Percentiles rank a stretch among this genome's conserved stretches.
Evolutionary conservation across 2,329 filamentous ascomycete genomes (phyloP).

Genomic region (Bimuria novae-zelandiae): DNA sequence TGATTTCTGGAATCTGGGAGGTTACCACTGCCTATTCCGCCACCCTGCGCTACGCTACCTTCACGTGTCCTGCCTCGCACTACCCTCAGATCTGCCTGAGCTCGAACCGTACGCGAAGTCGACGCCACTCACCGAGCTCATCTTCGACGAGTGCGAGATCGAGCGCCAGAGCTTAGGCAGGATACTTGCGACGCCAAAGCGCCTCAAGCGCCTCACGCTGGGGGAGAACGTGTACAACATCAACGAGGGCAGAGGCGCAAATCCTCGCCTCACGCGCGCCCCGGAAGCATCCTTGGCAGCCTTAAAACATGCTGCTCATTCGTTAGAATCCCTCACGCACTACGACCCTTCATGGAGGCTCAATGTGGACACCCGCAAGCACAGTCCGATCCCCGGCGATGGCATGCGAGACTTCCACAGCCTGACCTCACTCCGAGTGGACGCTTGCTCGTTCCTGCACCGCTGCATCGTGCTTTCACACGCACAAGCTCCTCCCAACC

Average conservation of each 20-base stretch:
- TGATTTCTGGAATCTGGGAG: constrained; percentile 40
- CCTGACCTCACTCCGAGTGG: constrained; percentile 35
- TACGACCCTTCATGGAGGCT: constrained; percentile 30
- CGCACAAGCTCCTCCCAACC: constrained; percentile 34
- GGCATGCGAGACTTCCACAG: constrained; percentile 39
- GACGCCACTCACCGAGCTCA: constrained; percentile 37
- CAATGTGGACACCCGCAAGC: constrained; percentile 16
- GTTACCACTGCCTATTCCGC: constrained; percentile 41
- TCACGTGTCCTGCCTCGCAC: constrained; percentile 38
- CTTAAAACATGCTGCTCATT: constrained; percentile 34
- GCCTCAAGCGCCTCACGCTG: constrained; percentile 36
- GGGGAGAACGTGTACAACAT: constrained; percentile 42
- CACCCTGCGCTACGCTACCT: constrained; percentile 40
- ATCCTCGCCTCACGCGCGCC: constrained; percentile 22
- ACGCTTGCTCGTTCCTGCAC: constrained; percentile 38
- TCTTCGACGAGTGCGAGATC: constrained; percentile 44
- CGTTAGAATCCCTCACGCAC: constrained; percentile 36
- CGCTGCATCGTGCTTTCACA: constrained; percentile 29
- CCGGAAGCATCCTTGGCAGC: constrained; percentile 28
- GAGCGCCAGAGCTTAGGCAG: constrained; percentile 25
- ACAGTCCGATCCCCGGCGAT: constrained; percentile 25
- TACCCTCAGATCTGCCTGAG: constrained; percentile 24
- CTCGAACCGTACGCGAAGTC: constrained; percentile 23
- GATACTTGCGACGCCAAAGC: constrained; percentile 35
- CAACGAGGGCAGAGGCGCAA: constrained; percentile 7